Conservation (phyloP, 768 basidiomycete genomes). For the Lentinula lateritia region DNA sequence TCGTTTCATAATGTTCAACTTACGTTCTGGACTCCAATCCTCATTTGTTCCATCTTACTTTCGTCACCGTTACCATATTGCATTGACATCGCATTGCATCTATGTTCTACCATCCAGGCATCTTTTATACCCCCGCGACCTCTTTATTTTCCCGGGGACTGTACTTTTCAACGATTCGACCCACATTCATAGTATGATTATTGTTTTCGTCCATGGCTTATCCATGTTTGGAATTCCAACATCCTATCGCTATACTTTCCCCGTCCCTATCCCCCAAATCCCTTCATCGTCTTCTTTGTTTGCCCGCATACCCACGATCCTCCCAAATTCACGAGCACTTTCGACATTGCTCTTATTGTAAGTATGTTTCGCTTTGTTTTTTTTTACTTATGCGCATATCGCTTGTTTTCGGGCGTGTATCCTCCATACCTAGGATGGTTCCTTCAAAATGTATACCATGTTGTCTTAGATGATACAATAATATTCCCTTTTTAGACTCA, state of each 20-base stretch:
- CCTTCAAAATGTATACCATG: no score
- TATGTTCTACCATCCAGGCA: constrained; percentile 3
- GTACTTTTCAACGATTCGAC: background rate
- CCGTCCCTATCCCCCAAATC: background rate
- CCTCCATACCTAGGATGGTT: background rate
- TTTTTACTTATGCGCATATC: background rate
- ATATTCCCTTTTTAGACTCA: no score
- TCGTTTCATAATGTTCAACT: constrained; percentile 1
- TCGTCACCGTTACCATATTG: background rate
- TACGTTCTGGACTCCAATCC: background rate
- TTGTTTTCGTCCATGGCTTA: constrained; percentile 1
- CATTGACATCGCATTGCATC: background rate
- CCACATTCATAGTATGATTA: constrained; percentile 2
- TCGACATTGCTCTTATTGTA: constrained; percentile 2
- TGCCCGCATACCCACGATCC: background rate
- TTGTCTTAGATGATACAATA: no score
- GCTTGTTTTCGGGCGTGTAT: background rate
- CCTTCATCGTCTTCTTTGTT: background rate
- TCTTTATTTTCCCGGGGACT: background rate
- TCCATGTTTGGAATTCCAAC: background rate
- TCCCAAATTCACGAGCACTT: background rate
- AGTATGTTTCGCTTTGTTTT: constrained; percentile 4
- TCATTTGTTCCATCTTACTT: background rate
- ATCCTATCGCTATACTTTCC: background rate
- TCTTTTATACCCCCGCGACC: background rate